phyloP scores from a whole-genome alignment of 257 asterid genomes.

The Petunia axillaris region DNA sequence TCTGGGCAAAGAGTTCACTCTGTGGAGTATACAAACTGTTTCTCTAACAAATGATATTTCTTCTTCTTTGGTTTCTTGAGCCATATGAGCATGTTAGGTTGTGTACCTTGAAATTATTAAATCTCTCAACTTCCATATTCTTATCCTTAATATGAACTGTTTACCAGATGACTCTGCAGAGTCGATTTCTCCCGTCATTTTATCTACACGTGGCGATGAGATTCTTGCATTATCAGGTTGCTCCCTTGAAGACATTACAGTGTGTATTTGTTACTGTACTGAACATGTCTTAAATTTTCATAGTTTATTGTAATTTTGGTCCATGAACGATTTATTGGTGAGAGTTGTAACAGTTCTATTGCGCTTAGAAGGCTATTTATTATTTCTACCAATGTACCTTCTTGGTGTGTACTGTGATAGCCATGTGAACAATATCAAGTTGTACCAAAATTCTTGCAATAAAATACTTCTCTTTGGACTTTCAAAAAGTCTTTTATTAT shows the following conservation, averaged over 20 bases:
- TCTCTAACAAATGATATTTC: neutral
- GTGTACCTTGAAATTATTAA: neutral
- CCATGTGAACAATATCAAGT: neutral
- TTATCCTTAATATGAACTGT: neutral
- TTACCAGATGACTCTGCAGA: neutral
- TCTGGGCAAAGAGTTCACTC: neutral
- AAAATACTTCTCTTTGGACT: neutral
- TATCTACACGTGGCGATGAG: neutral
- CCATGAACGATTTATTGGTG: neutral
- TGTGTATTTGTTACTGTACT: neutral
- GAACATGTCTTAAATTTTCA: neutral
- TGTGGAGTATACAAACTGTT: neutral
- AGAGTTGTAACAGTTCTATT: constrained; percentile 17
- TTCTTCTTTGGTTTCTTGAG: neutral
- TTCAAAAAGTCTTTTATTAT: neutral
- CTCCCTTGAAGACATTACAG: neutral
- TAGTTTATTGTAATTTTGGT: neutral
- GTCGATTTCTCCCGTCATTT: constrained; percentile 3
- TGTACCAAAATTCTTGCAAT: neutral
- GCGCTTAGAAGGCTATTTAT: neutral
- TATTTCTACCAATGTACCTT: neutral
- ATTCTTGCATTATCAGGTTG: neutral
- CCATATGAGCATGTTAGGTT: neutral
- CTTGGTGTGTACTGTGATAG: neutral
- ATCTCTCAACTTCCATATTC: neutral